Percentiles rank a stretch among this genome's conserved stretches.
Evolutionary conservation across 164 flowering plant genomes (phyloP).

Genomic region (Annona squamosa): DNA sequence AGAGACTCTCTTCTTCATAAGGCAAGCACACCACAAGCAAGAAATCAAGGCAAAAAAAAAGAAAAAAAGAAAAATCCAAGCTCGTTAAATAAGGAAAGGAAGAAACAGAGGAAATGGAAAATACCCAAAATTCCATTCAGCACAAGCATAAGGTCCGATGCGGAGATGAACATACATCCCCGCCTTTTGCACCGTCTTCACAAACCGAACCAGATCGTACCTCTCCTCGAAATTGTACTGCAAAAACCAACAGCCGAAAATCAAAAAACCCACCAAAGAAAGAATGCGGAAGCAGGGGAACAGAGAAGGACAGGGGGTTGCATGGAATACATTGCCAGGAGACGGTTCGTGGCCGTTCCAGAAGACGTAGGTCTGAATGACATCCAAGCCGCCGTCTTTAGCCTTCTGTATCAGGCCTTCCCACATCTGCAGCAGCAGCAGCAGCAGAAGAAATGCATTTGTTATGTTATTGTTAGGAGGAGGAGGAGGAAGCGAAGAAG

Average conservation of each 20-base stretch:
- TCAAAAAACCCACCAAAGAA: not conserved
- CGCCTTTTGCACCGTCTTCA: constrained; percentile 52
- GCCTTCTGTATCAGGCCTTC: constrained; percentile 26
- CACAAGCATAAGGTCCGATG: constrained; percentile 88
- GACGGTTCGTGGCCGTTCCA: constrained; percentile 77
- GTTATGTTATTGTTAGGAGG: not conserved
- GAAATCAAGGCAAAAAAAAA: not conserved
- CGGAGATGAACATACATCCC: constrained; percentile 77
- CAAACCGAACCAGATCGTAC: constrained; percentile 60
- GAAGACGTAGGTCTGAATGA: constrained; percentile 39
- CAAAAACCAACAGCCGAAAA: not conserved
- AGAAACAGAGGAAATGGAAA: not conserved
- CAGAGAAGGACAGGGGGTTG: constrained; percentile 3
- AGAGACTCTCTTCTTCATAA: constrained; percentile 4
- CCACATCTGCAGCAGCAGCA: constrained; percentile 10
- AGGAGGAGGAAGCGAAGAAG: not conserved
- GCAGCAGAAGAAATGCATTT: too few species aligned
- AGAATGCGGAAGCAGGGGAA: not conserved
- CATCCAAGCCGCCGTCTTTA: constrained; percentile 21
- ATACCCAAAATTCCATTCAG: constrained; percentile 95
- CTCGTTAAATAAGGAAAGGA: not conserved
- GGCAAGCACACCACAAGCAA: too few species aligned
- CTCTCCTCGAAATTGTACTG: constrained; percentile 75
- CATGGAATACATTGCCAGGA: constrained; percentile 47
- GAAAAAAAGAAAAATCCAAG: not conserved